phyloP scores from a whole-genome alignment of 1,139 yeast genomes.

The Suhomyces wounanorum region DNA sequence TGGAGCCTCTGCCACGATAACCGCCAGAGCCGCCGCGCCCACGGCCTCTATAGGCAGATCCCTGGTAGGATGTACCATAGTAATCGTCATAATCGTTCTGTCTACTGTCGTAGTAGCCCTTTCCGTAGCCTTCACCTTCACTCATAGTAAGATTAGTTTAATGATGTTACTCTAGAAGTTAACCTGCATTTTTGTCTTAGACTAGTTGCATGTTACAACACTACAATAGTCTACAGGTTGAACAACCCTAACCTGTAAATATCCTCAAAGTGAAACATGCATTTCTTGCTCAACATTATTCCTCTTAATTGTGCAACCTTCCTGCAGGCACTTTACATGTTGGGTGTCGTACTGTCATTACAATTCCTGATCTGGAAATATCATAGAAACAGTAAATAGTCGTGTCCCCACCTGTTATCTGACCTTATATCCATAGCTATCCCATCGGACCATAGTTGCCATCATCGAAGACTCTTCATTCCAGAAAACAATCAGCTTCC shows the following conservation, averaged over 20 bases:
- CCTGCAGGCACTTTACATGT: background rate
- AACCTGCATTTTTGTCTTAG: background rate
- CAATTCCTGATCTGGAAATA: slow-evolving; percentile 12
- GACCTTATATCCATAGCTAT: background rate
- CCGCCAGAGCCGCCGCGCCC: slow-evolving; percentile 7
- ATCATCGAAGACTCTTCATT: background rate
- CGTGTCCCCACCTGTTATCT: slow-evolving; percentile 3
- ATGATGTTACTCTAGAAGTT: background rate
- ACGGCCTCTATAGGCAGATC: slow-evolving; percentile 8
- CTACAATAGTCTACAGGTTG: background rate
- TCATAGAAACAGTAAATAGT: slow-evolving; percentile 7
- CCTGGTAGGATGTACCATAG: slow-evolving; percentile 12
- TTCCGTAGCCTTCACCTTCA: slow-evolving; percentile 9
- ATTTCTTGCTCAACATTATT: background rate
- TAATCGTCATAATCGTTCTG: slow-evolving; percentile 12
- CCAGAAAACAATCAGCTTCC: background rate
- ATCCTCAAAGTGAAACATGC: background rate
- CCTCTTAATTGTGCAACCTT: background rate
- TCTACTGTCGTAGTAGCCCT: slow-evolving; percentile 9
- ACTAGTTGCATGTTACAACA: background rate
- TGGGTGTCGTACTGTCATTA: slow-evolving; percentile 3
- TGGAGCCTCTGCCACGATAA: slow-evolving; percentile 7
- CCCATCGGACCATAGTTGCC: slow-evolving; percentile 1
- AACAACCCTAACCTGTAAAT: background rate
- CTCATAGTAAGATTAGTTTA: background rate